A percentile compares a stretch with the other conserved stretches of the same genome.
These are phyloP conservation scores for Acarospora socialis DNA, from an alignment of 2,329 filamentous ascomycete species.

Conservation along the genomic window DNA sequence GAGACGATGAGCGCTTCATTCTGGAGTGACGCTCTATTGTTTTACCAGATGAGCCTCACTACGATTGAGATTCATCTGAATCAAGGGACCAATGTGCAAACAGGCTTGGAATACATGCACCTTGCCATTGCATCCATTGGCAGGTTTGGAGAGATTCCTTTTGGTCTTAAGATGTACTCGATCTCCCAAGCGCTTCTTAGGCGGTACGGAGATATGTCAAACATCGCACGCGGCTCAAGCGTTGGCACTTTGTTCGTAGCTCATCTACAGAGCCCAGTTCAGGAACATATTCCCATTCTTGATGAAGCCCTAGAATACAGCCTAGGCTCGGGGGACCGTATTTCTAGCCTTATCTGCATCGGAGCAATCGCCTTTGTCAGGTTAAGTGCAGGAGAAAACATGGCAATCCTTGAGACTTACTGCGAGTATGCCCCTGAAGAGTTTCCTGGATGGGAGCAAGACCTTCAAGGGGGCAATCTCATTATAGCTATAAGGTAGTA, in stretches of 20 bases:
- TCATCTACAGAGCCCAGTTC: constrained; percentile 41
- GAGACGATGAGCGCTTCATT: constrained; percentile 45
- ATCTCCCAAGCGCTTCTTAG: constrained; percentile 39
- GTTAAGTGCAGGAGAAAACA: constrained; percentile 42
- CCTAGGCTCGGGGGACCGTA: constrained; percentile 43
- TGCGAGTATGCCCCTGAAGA: constrained; percentile 43
- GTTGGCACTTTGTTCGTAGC: constrained; percentile 47
- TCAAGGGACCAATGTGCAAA: constrained; percentile 41
- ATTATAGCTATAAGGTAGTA: constrained; percentile 34
- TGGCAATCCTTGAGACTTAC: constrained; percentile 43
- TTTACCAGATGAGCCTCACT: constrained; percentile 45
- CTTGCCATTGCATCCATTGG: constrained; percentile 41
- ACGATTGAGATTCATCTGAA: constrained; percentile 42
- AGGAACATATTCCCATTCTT: constrained; percentile 37
- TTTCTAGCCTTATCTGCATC: constrained; percentile 43
- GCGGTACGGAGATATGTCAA: constrained; percentile 38
- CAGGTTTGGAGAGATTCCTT: constrained; percentile 41
- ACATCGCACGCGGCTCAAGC: constrained; percentile 40
- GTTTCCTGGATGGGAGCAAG: constrained; percentile 40
- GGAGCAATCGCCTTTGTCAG: constrained; percentile 43
- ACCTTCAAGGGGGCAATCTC: constrained; percentile 44
- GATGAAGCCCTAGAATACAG: constrained; percentile 42
- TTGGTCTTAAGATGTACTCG: constrained; percentile 39
- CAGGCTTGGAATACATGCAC: constrained; percentile 44
- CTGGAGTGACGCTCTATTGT: constrained; percentile 42